Conservation (phyloP, 345 rosid species). For the Citrus reticulata region DNA sequence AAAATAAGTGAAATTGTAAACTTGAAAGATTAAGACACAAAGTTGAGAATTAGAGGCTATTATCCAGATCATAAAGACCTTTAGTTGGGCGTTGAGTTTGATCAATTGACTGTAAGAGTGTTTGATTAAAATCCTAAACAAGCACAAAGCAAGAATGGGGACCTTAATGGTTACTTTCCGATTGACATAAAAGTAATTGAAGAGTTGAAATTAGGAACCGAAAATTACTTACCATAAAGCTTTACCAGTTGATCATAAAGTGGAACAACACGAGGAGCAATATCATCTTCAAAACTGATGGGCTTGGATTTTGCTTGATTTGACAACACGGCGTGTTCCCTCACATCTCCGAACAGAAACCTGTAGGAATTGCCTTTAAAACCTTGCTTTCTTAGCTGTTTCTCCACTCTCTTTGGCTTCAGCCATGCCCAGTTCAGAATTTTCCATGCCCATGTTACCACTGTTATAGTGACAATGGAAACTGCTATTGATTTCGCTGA, state of each 20-base stretch:
- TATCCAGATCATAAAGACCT: too few species aligned
- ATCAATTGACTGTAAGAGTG: too few species aligned
- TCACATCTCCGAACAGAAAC: slow-evolving; percentile 2
- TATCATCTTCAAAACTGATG: neutral
- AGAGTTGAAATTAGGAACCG: too few species aligned
- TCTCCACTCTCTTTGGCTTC: neutral
- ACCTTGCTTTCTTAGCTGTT: neutral
- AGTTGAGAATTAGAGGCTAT: too few species aligned
- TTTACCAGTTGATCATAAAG: neutral
- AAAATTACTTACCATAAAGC: neutral
- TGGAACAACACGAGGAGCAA: neutral
- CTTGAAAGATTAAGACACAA: too few species aligned
- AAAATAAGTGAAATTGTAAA: too few species aligned
- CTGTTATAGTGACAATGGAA: neutral
- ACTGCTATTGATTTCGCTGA: too few species aligned
- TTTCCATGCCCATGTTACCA: neutral
- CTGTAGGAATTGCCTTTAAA: neutral
- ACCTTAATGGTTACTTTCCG: too few species aligned
- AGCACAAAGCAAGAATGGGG: too few species aligned
- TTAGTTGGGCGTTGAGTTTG: too few species aligned
- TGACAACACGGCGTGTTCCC: neutral
- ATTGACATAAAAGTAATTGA: too few species aligned
- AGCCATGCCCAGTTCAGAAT: neutral
- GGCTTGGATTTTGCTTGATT: neutral
- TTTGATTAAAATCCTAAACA: too few species aligned